phyloP scores from a whole-genome alignment of 441 rosid species.

The Codiaeum variegatum region DNA sequence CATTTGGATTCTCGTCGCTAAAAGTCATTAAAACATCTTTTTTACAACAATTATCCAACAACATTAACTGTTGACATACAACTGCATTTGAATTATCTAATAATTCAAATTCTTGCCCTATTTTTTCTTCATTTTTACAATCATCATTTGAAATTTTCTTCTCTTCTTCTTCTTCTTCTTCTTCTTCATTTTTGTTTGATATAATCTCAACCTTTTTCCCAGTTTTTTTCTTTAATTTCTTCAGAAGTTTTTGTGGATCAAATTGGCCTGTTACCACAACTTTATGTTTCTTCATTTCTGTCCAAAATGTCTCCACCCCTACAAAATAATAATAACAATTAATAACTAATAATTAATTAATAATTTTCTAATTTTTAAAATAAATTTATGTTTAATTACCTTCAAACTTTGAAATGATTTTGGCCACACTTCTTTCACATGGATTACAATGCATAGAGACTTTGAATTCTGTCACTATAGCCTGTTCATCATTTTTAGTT shows the following conservation, averaged over 20 bases:
- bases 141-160: neutral
- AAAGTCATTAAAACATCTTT: conserved; percentile 40
- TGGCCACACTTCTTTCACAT: conserved; percentile 62
- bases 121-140: neutral
- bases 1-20: conserved; percentile 74
- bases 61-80: conserved; percentile 14
- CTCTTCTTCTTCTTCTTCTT: conserved; percentile 15
- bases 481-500: conserved; percentile 23
- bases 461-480: conserved; percentile 37
- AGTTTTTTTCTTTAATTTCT: conserved; percentile 66
- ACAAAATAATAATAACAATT: neutral
- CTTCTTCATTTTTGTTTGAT: conserved; percentile 24
- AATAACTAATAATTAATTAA: neutral
- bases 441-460: conserved; percentile 74
- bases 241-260: conserved; percentile 50
- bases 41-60: conserved; percentile 22
- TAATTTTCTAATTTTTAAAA: neutral
- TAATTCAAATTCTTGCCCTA: neutral
- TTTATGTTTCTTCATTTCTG: conserved; percentile 59
- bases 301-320: conserved; percentile 68
- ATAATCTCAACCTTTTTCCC: conserved; percentile 57
- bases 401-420: conserved; percentile 51
- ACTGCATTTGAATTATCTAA: neutral
- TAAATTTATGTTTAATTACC: conserved; percentile 29
- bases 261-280: conserved; percentile 50